Conservation (phyloP, 108 stramenopile genomes). For the Epithemia pelagica region DNA sequence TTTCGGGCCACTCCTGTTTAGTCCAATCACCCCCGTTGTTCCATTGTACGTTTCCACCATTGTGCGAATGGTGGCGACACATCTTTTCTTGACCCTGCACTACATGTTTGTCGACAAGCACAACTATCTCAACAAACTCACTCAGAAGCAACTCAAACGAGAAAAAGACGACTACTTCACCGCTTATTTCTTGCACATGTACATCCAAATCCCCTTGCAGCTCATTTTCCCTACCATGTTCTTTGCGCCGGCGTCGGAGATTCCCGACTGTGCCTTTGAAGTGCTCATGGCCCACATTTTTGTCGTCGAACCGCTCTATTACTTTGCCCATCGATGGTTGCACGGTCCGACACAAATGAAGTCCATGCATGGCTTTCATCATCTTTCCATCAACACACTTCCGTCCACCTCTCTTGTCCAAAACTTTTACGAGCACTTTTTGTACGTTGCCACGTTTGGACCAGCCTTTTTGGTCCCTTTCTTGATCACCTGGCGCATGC, state of each 20-base stretch:
- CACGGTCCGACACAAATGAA: constrained; percentile 66
- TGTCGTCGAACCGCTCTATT: constrained; percentile 58
- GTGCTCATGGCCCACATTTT: constrained; percentile 40
- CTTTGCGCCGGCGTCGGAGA: constrained; percentile 32
- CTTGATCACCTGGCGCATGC: constrained; percentile 18
- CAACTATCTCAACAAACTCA: constrained; percentile 56
- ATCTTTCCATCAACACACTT: constrained; percentile 52
- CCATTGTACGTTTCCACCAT: constrained; percentile 55
- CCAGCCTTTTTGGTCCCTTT: constrained; percentile 51
- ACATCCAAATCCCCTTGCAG: constrained; percentile 50
- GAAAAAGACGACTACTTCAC: constrained; percentile 57
- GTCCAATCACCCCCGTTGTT: constrained; percentile 34
- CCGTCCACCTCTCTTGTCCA: constrained; percentile 59
- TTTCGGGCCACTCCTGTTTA: constrained; percentile 40
- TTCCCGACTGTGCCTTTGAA: constrained; percentile 29
- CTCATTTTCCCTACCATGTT: constrained; percentile 61
- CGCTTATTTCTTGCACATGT: constrained; percentile 56
- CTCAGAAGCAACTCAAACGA: constrained; percentile 50
- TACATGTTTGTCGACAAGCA: constrained; percentile 60
- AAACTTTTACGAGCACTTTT: constrained; percentile 66
- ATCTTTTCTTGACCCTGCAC: constrained; percentile 45
- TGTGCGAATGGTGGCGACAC: constrained; percentile 45
- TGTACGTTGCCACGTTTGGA: constrained; percentile 63
- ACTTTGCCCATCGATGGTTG: constrained; percentile 60
- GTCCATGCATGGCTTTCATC: constrained; percentile 68